These are phyloP conservation scores for Talaromyces thailandensis DNA, from an alignment of 495 filamentous ascomycete genomes.

Conservation along the genomic window DNA sequence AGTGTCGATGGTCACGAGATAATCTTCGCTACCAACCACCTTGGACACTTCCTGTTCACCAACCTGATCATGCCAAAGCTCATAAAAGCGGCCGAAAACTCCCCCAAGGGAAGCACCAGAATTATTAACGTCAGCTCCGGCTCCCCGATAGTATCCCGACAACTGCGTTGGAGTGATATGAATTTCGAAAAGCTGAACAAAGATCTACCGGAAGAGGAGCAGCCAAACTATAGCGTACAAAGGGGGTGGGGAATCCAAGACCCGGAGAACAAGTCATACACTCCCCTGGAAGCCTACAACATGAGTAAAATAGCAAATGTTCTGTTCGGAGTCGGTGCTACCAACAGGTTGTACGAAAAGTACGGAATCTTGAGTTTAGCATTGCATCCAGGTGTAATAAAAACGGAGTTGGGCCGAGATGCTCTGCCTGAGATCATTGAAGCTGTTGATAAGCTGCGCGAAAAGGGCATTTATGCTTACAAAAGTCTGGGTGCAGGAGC, in stretches of 20 bases:
- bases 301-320: constrained; percentile 24
- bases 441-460: constrained; percentile 13
- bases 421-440: constrained; percentile 6
- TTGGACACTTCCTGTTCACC: constrained; percentile 22
- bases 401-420: constrained; percentile 23
- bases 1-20: constrained; percentile 18
- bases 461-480: constrained; percentile 9
- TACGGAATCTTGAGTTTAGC: constrained; percentile 19
- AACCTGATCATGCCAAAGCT: constrained; percentile 33
- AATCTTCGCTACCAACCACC: constrained; percentile 20
- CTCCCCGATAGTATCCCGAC: constrained; percentile 12
- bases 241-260: constrained; percentile 18
- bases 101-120: constrained; percentile 25
- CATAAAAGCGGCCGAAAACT: constrained; percentile 23
- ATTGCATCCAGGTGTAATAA: constrained; percentile 30
- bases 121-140: constrained; percentile 36
- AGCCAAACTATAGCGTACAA: constrained; percentile 20
- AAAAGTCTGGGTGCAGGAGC: constrained; percentile 26
- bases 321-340: constrained; percentile 16
- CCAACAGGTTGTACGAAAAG: constrained; percentile 14
- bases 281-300: constrained; percentile 20
- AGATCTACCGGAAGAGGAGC: constrained; percentile 27
- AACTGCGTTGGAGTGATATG: constrained; percentile 35
- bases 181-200: constrained; percentile 31
- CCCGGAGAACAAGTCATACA: constrained; percentile 14